Conservation (phyloP, 163 green algal species). For the Chloromonas sp. region DNA sequence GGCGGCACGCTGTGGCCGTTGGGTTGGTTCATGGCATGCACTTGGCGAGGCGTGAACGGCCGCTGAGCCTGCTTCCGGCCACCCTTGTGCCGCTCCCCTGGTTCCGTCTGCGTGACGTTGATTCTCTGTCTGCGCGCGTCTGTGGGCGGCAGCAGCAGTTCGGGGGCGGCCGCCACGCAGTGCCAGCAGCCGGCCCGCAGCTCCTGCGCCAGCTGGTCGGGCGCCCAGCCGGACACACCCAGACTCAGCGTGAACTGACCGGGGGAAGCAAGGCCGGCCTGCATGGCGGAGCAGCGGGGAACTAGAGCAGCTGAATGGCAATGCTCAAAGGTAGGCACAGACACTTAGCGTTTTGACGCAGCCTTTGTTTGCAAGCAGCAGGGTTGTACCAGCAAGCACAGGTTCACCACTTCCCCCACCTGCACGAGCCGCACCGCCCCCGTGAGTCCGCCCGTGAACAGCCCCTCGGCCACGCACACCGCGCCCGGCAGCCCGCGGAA, state of each 20-base stretch:
- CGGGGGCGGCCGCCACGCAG: constrained; percentile 17
- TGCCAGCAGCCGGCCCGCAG: constrained; percentile 16
- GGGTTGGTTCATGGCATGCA: background rate
- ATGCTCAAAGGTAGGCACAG: background rate
- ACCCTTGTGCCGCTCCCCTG: background rate
- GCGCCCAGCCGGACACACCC: constrained; percentile 19
- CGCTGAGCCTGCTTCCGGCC: background rate
- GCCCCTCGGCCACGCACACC: constrained; percentile 18
- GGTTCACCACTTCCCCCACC: background rate
- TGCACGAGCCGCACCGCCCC: constrained; percentile 32
- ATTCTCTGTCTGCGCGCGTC: no score
- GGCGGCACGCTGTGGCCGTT: background rate
- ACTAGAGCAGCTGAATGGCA: background rate
- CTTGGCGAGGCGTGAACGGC: background rate
- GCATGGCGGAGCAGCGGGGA: background rate
- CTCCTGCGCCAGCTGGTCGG: constrained; percentile 25
- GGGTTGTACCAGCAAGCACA: background rate
- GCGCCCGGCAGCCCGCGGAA: constrained; percentile 23
- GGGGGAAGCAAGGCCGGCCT: constrained; percentile 23
- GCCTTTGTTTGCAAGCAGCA: background rate
- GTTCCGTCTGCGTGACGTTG: no score
- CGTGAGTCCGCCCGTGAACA: constrained; percentile 40
- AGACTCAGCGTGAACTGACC: constrained; percentile 33
- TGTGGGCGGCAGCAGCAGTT: constrained; percentile 22
- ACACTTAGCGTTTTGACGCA: no score